Evolutionary conservation across 805 yeast genomes (phyloP), one percentile per base, ranked within the genome.

Genomic region (Lipomyces yamadae): DNA sequence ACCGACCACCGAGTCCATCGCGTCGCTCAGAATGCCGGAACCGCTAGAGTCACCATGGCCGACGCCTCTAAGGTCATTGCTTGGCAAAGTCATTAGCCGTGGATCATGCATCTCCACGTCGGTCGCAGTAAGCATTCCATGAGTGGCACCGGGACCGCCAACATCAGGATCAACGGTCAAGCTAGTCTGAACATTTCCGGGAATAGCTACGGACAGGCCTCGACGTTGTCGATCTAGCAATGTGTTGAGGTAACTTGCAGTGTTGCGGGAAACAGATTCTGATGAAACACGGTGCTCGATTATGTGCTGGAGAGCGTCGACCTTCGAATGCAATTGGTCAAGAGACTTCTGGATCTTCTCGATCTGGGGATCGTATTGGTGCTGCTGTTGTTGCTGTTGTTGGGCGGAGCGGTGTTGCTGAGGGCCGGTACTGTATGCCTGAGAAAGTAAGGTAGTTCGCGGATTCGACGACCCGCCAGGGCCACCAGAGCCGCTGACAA

Each of bases 361-460:
- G 24, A 65, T 53, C 50, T 67, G 64, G 33, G 52, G 67, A 68
- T 68, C 63, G 61, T 63, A 70, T 72, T 67, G 66, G 72, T 60
- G 69, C 73, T 18, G 77, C 75, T 39, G 75, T 56, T 13, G 77
- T 75, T 39, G 75, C 58, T 69, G 77, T 61, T 76, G 78, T 65
- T 72, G 68, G 58, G 66, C 65, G 53, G 57, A 63, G 53, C 70
- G 73, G 52, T 66, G 73, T 45, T 68, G 64, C 39, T 60, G 64
- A 4, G 15, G 24, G n/a, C 48, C 48, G 1, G 57, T 54, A 61
- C 64, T 48, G 48, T 63, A 60, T 32, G 58, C 60, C 15, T 58
- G 60, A 6, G 54, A 42, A 13, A 58, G 60, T 35, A 58, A 30
- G 1, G 60, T 58, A 8, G 63, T 39, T 39, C 58, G 58, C 60